These are phyloP conservation scores for Gryganskiella cystojenkinii DNA, from an alignment of 192 early-diverging fungal species.

Conservation along the genomic window DNA sequence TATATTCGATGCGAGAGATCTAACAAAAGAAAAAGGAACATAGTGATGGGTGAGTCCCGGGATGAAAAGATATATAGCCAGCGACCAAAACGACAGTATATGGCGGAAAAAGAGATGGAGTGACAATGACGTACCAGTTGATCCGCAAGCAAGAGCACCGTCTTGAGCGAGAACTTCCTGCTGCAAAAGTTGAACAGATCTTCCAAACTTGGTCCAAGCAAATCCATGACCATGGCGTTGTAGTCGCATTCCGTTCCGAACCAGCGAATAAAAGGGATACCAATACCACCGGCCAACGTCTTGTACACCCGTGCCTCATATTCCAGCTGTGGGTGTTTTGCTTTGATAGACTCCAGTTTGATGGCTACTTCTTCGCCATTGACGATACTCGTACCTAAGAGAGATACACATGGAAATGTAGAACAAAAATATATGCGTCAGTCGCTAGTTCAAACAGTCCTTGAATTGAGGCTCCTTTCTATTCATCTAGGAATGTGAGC, in stretches of 20 bases:
- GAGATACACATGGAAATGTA: neutral
- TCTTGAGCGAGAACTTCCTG: constrained; percentile 90
- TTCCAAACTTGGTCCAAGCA: constrained; percentile 92
- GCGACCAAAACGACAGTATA: too few species aligned
- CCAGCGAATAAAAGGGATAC: constrained; percentile 89
- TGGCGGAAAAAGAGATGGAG: neutral
- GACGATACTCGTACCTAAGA: constrained; percentile 57
- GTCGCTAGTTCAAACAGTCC: neutral
- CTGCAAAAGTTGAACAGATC: constrained; percentile 92
- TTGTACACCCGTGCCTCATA: constrained; percentile 98
- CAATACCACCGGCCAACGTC: constrained; percentile 90
- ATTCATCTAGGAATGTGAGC: constrained; percentile 19
- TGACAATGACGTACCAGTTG: constrained; percentile 70
- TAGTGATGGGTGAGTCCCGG: too few species aligned
- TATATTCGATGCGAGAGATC: constrained; percentile 82
- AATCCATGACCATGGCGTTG: constrained; percentile 89
- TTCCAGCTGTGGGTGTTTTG: constrained; percentile 97
- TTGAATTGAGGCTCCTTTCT: neutral
- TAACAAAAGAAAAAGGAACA: constrained; percentile 11
- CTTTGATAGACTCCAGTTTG: constrained; percentile 95
- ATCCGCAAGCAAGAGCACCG: constrained; percentile 86
- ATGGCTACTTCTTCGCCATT: constrained; percentile 97
- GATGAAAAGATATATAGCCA: too few species aligned
- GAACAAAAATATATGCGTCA: neutral
- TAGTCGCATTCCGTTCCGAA: constrained; percentile 87